A percentile compares a stretch with the other conserved stretches of the same genome.
phyloP scores from a whole-genome alignment of 257 asterid genomes.

The Catharanthus roseus region DNA sequence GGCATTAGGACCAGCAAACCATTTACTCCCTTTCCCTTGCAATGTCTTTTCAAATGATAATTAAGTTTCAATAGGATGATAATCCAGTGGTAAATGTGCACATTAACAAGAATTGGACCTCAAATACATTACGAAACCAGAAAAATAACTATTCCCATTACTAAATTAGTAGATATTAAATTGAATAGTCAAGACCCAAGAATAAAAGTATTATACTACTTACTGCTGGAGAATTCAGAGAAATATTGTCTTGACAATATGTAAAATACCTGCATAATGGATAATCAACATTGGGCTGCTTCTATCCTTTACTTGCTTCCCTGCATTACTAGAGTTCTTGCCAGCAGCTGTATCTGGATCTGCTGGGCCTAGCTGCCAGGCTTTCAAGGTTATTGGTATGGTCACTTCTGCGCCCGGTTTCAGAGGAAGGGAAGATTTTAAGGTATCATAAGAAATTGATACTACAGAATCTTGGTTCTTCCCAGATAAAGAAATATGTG shows the following conservation, averaged over 20 bases:
- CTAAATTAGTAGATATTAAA: neutral
- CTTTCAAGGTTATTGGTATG: constrained; percentile 78
- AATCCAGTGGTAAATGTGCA: neutral
- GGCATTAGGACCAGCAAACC: neutral
- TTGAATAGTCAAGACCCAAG: neutral
- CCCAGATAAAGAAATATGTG: constrained; percentile 87
- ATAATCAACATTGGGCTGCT: constrained; percentile 83
- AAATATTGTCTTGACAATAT: neutral
- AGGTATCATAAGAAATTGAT: constrained; percentile 59
- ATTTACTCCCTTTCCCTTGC: neutral
- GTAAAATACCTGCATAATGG: constrained; percentile 80
- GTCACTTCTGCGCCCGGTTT: constrained; percentile 98
- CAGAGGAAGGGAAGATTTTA: constrained; percentile 75
- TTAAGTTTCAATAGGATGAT: neutral
- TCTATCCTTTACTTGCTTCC: constrained; percentile 72
- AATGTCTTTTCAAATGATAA: neutral
- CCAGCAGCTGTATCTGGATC: constrained; percentile 58
- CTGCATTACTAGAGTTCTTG: constrained; percentile 54
- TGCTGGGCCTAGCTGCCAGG: constrained; percentile 81
- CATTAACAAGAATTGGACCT: neutral
- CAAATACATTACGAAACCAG: neutral
- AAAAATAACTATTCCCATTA: neutral
- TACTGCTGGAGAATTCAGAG: neutral
- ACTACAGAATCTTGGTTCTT: constrained; percentile 92
- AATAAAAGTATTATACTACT: neutral